These are phyloP conservation scores for Nannochloropsis gaditana DNA, from an alignment of 108 stramenopile genomes.

Conservation along the genomic window DNA sequence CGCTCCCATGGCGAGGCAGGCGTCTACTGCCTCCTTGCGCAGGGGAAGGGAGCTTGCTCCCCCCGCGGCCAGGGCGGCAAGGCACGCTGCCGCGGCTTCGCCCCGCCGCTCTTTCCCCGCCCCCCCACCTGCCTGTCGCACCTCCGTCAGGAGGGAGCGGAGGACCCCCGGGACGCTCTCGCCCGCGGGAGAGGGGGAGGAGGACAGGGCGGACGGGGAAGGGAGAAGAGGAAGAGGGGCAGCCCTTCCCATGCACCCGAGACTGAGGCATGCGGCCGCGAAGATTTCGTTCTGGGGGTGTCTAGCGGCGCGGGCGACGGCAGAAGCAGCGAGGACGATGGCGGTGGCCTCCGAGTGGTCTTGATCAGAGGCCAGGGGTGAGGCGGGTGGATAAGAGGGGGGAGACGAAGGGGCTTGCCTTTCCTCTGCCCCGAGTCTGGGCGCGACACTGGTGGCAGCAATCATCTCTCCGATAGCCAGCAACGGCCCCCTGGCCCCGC, in stretches of 20 bases:
- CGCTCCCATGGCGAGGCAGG: not conserved
- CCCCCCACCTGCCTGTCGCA: not conserved
- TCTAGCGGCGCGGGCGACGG: not conserved
- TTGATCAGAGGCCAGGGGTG: too few species aligned
- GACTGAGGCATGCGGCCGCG: not conserved
- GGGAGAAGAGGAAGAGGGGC: not conserved
- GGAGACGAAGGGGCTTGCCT: too few species aligned
- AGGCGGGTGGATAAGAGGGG: too few species aligned
- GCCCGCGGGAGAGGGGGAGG: not conserved
- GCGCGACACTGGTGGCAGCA: not conserved
- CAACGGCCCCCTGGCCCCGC: not conserved
- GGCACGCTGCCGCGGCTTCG: not conserved
- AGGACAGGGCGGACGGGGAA: not conserved
- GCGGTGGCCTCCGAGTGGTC: not conserved
- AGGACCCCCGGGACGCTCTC: not conserved
- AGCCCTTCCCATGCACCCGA: not conserved
- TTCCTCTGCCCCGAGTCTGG: too few species aligned
- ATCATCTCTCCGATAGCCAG: not conserved
- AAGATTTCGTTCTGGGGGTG: not conserved
- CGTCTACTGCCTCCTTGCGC: not conserved
- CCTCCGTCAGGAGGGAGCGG: not conserved
- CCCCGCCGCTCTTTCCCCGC: not conserved
- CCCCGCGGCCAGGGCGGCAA: not conserved
- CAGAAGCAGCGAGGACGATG: not conserved
- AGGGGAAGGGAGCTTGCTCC: not conserved